Evolutionary conservation across 371 early-diverging fungal species (phyloP), one percentile per base, ranked within the genome.

Genomic region (Apophysomyces trapeziformis): DNA sequence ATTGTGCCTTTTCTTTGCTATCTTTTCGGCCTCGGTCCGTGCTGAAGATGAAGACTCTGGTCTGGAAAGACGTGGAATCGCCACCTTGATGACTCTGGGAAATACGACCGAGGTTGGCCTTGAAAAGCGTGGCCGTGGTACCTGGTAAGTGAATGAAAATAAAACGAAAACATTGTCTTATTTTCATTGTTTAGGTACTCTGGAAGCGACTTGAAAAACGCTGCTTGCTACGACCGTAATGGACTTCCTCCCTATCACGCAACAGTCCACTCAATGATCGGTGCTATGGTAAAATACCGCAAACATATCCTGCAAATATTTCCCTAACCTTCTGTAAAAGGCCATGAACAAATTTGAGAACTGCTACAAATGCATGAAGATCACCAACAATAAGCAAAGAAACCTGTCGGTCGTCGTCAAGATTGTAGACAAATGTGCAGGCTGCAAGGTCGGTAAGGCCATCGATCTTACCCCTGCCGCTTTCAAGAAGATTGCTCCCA

Each of bases 281-380:
- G 80, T 65, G 83, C 83, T 36, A 80, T 83, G 83, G 80, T 80
- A 74, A 26, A 26, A 2, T 26, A 26, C 2, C 32, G 32, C 32
- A 26, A 26, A 26, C 2, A 26, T 26, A 26, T 26, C 32, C 32
- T 26, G 32, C 2, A 26, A 26, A 2, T 26, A 26, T 61, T 44
- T 61, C 5, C 8, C 32, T 63, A 58, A 41, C n/a, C 12, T 16
- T 59, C 12, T 18, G n/a, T 41, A 5, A 66, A 59, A 80, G 80
- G 80, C 83, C 44, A 83, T 83, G 83, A 60, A 76, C 46, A 63
- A 64, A n/a, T 78, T 78, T 58, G 83, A 80, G 66, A 59, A 74
- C 56, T 83, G 83, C 66, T 83, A 80, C 72, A 80, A 80, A 68
- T 83, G 83, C 60, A 77, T 83, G 76, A 75, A 83, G 72, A 76